These are phyloP conservation scores for Leucoagaricus sp. DNA, from an alignment of 1,284 basidiomycete species.

Conservation along the genomic window DNA sequence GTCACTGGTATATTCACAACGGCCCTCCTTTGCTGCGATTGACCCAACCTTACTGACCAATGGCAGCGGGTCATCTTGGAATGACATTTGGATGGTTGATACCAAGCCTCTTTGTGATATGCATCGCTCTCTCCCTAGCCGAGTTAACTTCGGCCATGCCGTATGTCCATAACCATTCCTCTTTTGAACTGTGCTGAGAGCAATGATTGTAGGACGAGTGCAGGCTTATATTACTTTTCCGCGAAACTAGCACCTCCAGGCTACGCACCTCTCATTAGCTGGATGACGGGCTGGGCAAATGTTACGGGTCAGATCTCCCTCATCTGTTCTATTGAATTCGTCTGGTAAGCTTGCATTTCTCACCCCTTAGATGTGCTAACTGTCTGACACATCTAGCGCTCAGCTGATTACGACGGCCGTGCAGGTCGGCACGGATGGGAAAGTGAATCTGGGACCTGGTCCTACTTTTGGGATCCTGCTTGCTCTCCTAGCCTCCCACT, in stretches of 20 bases:
- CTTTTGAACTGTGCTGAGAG: background rate
- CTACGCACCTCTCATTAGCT: constrained; percentile 59
- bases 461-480: constrained; percentile 64
- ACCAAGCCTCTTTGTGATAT: constrained; percentile 64
- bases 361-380: background rate
- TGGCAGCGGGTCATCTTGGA: constrained; percentile 65
- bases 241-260: constrained; percentile 60
- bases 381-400: constrained; percentile 36
- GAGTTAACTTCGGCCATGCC: constrained; percentile 76
- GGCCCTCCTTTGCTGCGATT: too few species aligned
- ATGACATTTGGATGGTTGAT: constrained; percentile 79
- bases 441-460: constrained; percentile 45
- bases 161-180: constrained; percentile 39
- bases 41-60: background rate
- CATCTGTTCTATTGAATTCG: constrained; percentile 72
- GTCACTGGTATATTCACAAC: constrained; percentile 1
- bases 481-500: constrained; percentile 57
- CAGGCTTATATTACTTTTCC: constrained; percentile 70
- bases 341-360: constrained; percentile 23
- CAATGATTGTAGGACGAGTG: constrained; percentile 47
- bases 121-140: constrained; percentile 63
- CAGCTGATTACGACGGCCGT: constrained; percentile 73
- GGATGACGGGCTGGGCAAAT: constrained; percentile 53
- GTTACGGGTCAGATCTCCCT: constrained; percentile 40
- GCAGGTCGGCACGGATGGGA: constrained; percentile 56